Evolutionary conservation across 1,284 basidiomycete species (phyloP), one percentile per base, ranked within the genome.

Genomic region (Waitea zeae): DNA sequence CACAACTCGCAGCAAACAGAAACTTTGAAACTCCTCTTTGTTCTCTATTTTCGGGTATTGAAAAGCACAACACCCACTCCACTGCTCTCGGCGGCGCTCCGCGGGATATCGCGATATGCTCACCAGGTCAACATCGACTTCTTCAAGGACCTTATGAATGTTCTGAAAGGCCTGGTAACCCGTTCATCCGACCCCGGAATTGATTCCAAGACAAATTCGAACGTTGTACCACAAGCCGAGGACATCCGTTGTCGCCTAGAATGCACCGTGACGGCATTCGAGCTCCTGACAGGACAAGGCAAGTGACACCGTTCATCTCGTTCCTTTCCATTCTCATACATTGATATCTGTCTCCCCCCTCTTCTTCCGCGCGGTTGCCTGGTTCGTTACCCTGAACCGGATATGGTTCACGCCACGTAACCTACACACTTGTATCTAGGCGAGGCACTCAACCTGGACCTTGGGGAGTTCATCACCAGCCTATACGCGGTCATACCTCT

Each of bases 121-220:
- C 95, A 98, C 53, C 70, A 96, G 38, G 89, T 99, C 54, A 99
- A 96, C 56, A 72, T 98, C 46, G 95, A 99, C 53, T 99, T 99
- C 58, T 99, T 99, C 73, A 79, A 81, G 44, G 95, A 98, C 57
- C 62, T 99, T 31, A 67, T 98, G 56, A 65, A 73, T 35, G 89
- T 95, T 1, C 63, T 99, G 20, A 84, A 86, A 51, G 66, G 67
- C 38, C 72, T 89, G 37, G 74, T 95, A 43, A 49, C 58, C 36
- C 43, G 49, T 31, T 45, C 46, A 20, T 57, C 61, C 33, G 58
- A 56, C 22, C 54, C 54, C 20, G 61, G 64, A 35, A 54, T 61
- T 12, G 61, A 58, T 26, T 58, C 62, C 20, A 47, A 47, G 35
- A 50, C 45, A 32, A 45, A 38, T 44, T 48, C 40, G 37, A 6